Percentiles rank a stretch among this genome's conserved stretches.
These are phyloP conservation scores for Allium sativum DNA, from an alignment of 106 monocot genomes.

Conservation along the genomic window DNA sequence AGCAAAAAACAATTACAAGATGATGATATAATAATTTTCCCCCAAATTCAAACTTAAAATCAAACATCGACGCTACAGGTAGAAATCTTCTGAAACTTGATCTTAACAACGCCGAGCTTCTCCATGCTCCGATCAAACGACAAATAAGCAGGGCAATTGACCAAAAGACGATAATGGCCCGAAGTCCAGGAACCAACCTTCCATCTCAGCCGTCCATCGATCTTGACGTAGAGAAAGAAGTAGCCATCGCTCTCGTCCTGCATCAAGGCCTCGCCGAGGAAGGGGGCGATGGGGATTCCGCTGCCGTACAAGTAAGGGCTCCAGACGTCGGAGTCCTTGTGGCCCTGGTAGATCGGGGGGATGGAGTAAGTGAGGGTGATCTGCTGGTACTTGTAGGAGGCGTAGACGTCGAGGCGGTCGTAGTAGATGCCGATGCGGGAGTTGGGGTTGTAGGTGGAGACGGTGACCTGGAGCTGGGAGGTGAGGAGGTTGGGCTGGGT, in stretches of 20 bases:
- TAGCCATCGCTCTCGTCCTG: slow-evolving; percentile 27
- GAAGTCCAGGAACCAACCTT: slow-evolving; percentile 40
- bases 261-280: slow-evolving; percentile 6
- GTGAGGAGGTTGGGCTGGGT: slow-evolving; percentile 17
- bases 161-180: slow-evolving; percentile 24
- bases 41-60: neutral
- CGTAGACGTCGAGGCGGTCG: slow-evolving; percentile 37
- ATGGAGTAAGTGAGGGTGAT: slow-evolving; percentile 25
- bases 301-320: slow-evolving; percentile 21
- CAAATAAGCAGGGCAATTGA: slow-evolving; percentile 26
- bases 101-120: neutral
- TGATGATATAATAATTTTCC: too few relatives aligned
- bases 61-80: slow-evolving; percentile 29
- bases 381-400: slow-evolving; percentile 45
- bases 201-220: slow-evolving; percentile 28
- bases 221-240: slow-evolving; percentile 20
- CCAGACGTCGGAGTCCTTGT: slow-evolving; percentile 29
- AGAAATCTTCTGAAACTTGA: slow-evolving; percentile 25
- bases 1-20: neutral
- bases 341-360: slow-evolving; percentile 26
- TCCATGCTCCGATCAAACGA: neutral
- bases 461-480: slow-evolving; percentile 21
- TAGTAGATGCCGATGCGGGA: slow-evolving; percentile 43
- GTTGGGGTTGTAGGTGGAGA: slow-evolving; percentile 54
- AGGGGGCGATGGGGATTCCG: slow-evolving; percentile 18